Conservation (phyloP, 228 moss, liverwort and hornwort species). For the Sphagnum magellanicum region DNA sequence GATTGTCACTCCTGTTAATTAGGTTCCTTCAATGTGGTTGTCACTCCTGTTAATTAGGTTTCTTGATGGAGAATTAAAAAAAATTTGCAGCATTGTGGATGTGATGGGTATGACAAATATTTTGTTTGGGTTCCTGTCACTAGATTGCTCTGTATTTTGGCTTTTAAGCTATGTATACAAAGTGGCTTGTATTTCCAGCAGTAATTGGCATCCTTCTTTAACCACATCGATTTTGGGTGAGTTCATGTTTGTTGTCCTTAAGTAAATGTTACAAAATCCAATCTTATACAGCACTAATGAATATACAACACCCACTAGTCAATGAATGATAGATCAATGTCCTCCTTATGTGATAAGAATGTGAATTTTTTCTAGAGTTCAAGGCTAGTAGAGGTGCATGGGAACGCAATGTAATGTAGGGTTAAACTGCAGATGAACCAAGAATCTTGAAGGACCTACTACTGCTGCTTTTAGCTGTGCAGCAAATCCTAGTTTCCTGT, state of each 20-base stretch:
- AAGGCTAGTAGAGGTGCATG: neutral
- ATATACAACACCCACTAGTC: neutral
- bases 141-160: constrained; percentile 56
- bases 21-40: too few relatives aligned
- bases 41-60: too few relatives aligned
- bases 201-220: constrained; percentile 33
- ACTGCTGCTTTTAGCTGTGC: too few relatives aligned
- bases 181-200: constrained; percentile 44
- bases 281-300: neutral
- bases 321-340: neutral
- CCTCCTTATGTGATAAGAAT: neutral
- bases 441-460: too few relatives aligned
- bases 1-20: too few relatives aligned
- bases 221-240: constrained; percentile 38
- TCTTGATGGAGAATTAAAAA: too few relatives aligned
- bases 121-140: constrained; percentile 5
- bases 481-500: too few relatives aligned
- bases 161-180: constrained; percentile 45
- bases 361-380: neutral
- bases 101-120: too few relatives aligned
- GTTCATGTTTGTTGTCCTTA: neutral
- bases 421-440: too few relatives aligned
- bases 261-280: neutral
- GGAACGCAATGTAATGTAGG: neutral
- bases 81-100: too few relatives aligned